Base-by-base conservation (phyloP, 441 rosid genomes). In the Populus hybrid region DNA sequence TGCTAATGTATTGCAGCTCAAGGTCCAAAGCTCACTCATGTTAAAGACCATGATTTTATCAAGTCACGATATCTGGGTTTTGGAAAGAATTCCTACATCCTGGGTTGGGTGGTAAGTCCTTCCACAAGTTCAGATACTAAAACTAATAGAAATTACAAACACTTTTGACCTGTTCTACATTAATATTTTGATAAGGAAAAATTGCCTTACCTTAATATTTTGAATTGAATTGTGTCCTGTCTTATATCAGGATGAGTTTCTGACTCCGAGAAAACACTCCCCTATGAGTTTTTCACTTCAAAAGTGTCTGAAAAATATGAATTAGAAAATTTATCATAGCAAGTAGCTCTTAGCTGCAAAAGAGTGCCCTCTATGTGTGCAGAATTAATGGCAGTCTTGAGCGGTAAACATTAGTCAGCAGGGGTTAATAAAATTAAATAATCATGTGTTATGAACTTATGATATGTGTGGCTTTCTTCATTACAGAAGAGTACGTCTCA, bases 91-190 rank as follows among this genome's bases (percentile, higher is more conserved):
- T 80, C 83, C 71, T 83, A 79, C 76, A 73, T 85, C 72, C 81
- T 87, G 53, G 88, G 94, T 66, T 94, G 98, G 98, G 1, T 91
- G 91, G 98, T 94, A 84, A 81, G 91, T 76, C 57, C 57, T 46
- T 46, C 57, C 57, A 46, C 57, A 46, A 46, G 19, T 46, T 46
- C 57, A 46, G 57, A 46, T 46, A 46, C 57, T 46, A 46, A 14
- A 46, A 46, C 57, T 12, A 46, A 46, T 1, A 46, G 57, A 46
- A 46, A 46, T 46, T 16, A 46, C 57, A 4, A 14, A 46, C 57
- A 46, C 57, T 4, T 46, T 46, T 46, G 57, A 14, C 19, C 6
- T 46, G 57, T 46, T 46, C 57, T 46, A 5, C 57, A 46, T 14
- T 46, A 46, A 14, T 14, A 46, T 46, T 46, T 14, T 46, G 57